These are phyloP conservation scores for Teunomyces pallodes DNA, from an alignment of 805 yeast species.

Conservation along the genomic window DNA sequence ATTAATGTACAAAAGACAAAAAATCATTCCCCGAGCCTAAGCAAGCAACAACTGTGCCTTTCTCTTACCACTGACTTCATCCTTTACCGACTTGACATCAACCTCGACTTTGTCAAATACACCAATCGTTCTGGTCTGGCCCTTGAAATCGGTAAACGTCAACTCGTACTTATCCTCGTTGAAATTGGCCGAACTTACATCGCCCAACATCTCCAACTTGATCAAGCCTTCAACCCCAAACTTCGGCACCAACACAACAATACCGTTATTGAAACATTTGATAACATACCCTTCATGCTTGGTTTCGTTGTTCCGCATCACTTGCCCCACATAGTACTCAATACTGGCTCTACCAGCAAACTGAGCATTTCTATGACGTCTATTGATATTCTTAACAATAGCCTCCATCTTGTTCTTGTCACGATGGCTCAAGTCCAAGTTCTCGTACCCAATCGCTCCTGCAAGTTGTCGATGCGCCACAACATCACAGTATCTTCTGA, in stretches of 20 bases:
- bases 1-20: slow-evolving; percentile 1
- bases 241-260: slow-evolving; percentile 90
- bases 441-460: slow-evolving; percentile 95
- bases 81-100: slow-evolving; percentile 75
- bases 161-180: slow-evolving; percentile 78
- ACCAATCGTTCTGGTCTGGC: slow-evolving; percentile 48
- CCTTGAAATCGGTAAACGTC: slow-evolving; percentile 49
- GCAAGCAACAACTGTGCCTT: slow-evolving; percentile 70
- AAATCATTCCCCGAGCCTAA: not conserved
- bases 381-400: slow-evolving; percentile 85
- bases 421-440: slow-evolving; percentile 74
- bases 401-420: slow-evolving; percentile 88
- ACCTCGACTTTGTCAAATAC: slow-evolving; percentile 88
- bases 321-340: slow-evolving; percentile 97
- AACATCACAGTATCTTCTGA: slow-evolving; percentile 95
- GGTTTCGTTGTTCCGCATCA: slow-evolving; percentile 79
- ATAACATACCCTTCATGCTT: slow-evolving; percentile 87
- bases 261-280: slow-evolving; percentile 90
- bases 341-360: slow-evolving; percentile 98
- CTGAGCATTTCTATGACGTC: slow-evolving; percentile 95
- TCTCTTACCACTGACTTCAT: slow-evolving; percentile 88
- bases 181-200: slow-evolving; percentile 58
- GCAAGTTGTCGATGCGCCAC: slow-evolving; percentile 97
- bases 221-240: slow-evolving; percentile 95
- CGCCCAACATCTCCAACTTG: slow-evolving; percentile 71